phyloP scores from a whole-genome alignment of 2,329 filamentous ascomycete genomes.

The Emmonsia crescens region DNA sequence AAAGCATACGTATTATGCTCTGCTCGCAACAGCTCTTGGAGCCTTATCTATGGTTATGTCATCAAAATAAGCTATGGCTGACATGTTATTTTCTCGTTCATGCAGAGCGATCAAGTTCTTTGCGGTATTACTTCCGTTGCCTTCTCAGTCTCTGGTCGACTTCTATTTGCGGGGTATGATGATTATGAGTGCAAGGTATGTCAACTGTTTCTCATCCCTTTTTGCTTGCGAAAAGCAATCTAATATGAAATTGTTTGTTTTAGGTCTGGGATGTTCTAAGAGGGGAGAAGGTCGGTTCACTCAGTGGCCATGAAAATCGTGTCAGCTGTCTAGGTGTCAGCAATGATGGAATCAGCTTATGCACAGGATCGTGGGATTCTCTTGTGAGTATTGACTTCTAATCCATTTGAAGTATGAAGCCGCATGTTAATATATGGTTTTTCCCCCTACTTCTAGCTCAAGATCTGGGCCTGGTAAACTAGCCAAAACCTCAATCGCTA shows the following conservation, averaged over 20 bases:
- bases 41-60: neutral
- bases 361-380: slow-evolving; percentile 99
- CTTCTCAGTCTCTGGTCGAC: slow-evolving; percentile 88
- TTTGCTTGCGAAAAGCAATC: slow-evolving; percentile 11
- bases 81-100: slow-evolving; percentile 8
- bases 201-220: slow-evolving; percentile 3
- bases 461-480: slow-evolving; percentile 71
- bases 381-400: slow-evolving; percentile 53
- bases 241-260: slow-evolving; percentile 18
- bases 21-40: neutral
- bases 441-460: slow-evolving; percentile 47
- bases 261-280: slow-evolving; percentile 97
- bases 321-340: slow-evolving; percentile 98
- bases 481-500: slow-evolving; percentile 21
- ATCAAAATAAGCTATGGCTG: slow-evolving; percentile 1
- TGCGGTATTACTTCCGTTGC: slow-evolving; percentile 98
- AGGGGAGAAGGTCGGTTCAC: slow-evolving; percentile 90
- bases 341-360: slow-evolving; percentile 97
- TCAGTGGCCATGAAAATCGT: slow-evolving; percentile 96
- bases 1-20: neutral
- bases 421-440: slow-evolving; percentile 13
- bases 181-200: slow-evolving; percentile 99
- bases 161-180: slow-evolving; percentile 95
- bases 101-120: slow-evolving; percentile 86
- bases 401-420: slow-evolving; percentile 1